Conservation (phyloP, 768 basidiomycete species). For the Leccinum subtestaceum region DNA sequence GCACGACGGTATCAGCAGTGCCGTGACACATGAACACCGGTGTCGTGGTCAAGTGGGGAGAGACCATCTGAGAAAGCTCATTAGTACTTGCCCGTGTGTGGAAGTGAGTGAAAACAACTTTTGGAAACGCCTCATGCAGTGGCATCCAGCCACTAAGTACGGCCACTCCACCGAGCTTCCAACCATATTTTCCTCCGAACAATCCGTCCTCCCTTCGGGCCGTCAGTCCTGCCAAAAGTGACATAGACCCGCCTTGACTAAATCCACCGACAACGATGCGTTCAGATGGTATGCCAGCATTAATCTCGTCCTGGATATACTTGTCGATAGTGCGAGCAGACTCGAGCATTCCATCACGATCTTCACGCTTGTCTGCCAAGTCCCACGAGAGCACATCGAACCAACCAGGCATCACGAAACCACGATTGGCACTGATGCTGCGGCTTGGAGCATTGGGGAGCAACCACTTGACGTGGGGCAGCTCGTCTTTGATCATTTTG, state of each 20-base stretch:
- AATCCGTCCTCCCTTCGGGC: conserved; percentile 25
- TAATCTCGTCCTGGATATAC: conserved; percentile 73
- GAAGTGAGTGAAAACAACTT: conserved; percentile 41
- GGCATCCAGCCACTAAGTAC: conserved; percentile 82
- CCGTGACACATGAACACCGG: conserved; percentile 92
- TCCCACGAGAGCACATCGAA: conserved; percentile 75
- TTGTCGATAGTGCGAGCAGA: conserved; percentile 60
- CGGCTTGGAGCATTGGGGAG: conserved; percentile 40
- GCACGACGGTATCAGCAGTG: conserved; percentile 69
- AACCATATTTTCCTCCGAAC: conserved; percentile 37
- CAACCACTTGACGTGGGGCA: conserved; percentile 86
- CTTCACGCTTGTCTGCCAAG: conserved; percentile 55
- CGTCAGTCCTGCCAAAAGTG: conserved; percentile 65
- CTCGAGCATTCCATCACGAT: conserved; percentile 56
- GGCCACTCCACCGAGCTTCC: conserved; percentile 68
- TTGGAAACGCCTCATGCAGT: conserved; percentile 59
- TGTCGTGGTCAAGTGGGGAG: conserved; percentile 53
- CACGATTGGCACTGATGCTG: conserved; percentile 76
- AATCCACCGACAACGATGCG: conserved; percentile 88
- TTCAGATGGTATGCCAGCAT: conserved; percentile 60
- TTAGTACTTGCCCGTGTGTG: conserved; percentile 1
- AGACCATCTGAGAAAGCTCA: conserved; percentile 49
- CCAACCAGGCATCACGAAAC: conserved; percentile 70
- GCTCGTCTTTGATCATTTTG: conserved; percentile 54
- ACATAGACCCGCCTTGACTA: conserved; percentile 81